Percentiles rank a stretch among this genome's conserved stretches.
Evolutionary conservation across 164 flowering plant species (phyloP).

Genomic region (Berberis thunbergii): DNA sequence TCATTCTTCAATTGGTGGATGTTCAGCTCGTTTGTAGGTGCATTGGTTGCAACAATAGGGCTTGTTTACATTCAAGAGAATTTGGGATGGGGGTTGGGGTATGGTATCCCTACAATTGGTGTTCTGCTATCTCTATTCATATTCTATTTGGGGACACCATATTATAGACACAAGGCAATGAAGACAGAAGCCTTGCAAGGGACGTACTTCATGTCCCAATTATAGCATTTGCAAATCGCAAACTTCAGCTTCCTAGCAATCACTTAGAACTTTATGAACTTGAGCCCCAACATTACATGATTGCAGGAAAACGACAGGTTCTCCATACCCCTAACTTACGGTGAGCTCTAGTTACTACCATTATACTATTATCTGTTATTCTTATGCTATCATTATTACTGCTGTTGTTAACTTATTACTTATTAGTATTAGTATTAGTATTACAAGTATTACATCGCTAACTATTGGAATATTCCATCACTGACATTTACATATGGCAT

Average conservation of each 20-base stretch:
- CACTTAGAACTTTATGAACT: conserved; percentile 50
- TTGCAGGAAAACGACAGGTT: conserved; percentile 41
- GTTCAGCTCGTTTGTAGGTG: conserved; percentile 74
- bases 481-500: neutral
- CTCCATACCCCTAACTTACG: conserved; percentile 60
- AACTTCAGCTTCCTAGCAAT: conserved; percentile 29
- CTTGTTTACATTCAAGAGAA: conserved; percentile 87
- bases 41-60: conserved; percentile 53
- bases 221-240: conserved; percentile 45
- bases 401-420: neutral
- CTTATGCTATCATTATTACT: neutral
- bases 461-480: no score
- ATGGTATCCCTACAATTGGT: conserved; percentile 76
- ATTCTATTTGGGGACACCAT: conserved; percentile 68
- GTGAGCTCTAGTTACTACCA: conserved; percentile 18
- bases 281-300: conserved; percentile 40
- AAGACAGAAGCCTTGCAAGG: conserved; percentile 46
- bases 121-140: conserved; percentile 51
- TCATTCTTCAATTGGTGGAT: conserved; percentile 98
- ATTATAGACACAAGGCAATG: conserved; percentile 63
- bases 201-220: conserved; percentile 42
- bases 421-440: neutral
- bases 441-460: no score
- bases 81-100: conserved; percentile 81
- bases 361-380: no score